phyloP scores from a whole-genome alignment of 2,329 filamentous ascomycete species.

The Cladophialophora psammophila region DNA sequence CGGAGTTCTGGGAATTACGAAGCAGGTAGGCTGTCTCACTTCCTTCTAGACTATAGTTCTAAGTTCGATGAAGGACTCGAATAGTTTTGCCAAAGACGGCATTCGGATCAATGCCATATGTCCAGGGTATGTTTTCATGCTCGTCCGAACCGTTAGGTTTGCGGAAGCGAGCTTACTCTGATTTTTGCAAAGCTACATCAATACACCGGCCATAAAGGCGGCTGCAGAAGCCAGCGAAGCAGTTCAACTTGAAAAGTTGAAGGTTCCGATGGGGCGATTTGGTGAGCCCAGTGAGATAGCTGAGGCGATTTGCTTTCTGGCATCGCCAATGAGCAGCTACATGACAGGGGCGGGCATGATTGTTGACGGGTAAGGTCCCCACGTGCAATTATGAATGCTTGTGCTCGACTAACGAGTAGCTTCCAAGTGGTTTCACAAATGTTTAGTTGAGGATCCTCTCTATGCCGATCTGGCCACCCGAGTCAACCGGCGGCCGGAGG shows the following conservation, averaged over 20 bases:
- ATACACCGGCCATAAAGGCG: not conserved
- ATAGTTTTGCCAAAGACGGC: not conserved
- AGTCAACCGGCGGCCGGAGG: too few relatives aligned
- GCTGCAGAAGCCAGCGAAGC: not conserved
- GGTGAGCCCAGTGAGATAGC: not conserved
- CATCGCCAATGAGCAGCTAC: not conserved
- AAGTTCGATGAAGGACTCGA: not conserved
- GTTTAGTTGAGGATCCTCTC: too few relatives aligned
- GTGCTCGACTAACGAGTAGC: too few relatives aligned
- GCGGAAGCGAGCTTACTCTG: not conserved
- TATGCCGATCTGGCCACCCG: too few relatives aligned
- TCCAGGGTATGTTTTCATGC: not conserved
- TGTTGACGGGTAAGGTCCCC: too few relatives aligned
- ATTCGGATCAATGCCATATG: slow-evolving; percentile 1
- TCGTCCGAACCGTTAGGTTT: too few relatives aligned
- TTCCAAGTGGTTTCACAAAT: too few relatives aligned
- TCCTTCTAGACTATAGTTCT: too few relatives aligned
- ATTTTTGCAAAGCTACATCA: not conserved
- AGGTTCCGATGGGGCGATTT: not conserved
- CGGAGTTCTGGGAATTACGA: too few relatives aligned
- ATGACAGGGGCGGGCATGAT: too few relatives aligned
- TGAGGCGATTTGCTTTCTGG: not conserved
- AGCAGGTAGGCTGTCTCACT: not conserved
- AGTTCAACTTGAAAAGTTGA: not conserved
- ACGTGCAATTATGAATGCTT: too few relatives aligned